Percentiles rank a stretch among this genome's conserved stretches.
Conservation (phyloP, 2,329 filamentous ascomycete species). For the Colletotrichum shisoi region DNA sequence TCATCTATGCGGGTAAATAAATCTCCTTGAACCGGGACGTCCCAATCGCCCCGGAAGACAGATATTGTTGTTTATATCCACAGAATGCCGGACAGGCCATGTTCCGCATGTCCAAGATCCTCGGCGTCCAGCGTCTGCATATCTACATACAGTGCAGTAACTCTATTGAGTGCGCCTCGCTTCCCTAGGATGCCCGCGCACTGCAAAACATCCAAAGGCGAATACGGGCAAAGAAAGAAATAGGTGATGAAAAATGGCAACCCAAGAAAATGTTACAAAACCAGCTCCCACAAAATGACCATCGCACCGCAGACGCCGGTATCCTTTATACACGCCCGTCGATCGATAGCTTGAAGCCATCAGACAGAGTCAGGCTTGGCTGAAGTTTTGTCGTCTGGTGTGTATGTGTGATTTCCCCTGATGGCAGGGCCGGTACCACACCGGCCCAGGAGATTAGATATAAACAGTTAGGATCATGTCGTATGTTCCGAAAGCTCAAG, state of each 20-base stretch:
- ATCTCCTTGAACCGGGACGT: background rate
- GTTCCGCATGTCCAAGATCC: slow-evolving; percentile 15
- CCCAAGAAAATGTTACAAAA: slow-evolving; percentile 25
- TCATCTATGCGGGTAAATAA: slow-evolving; percentile 1
- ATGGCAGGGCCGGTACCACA: slow-evolving; percentile 10
- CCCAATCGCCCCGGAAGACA: background rate
- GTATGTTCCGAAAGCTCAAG: slow-evolving; percentile 33
- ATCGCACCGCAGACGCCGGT: slow-evolving; percentile 39
- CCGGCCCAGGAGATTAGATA: slow-evolving; percentile 38
- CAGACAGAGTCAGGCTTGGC: slow-evolving; percentile 1
- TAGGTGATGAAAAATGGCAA: background rate
- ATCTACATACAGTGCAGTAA: slow-evolving; percentile 27
- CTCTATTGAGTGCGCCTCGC: background rate
- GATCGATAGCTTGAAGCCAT: background rate
- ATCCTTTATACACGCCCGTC: slow-evolving; percentile 35
- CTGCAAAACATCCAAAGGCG: slow-evolving; percentile 28
- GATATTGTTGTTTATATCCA: slow-evolving; percentile 17
- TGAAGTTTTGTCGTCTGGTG: slow-evolving; percentile 8
- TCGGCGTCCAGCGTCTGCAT: slow-evolving; percentile 4
- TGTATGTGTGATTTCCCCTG: slow-evolving; percentile 28
- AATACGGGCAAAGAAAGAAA: background rate
- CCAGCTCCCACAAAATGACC: slow-evolving; percentile 33
- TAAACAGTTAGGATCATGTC: slow-evolving; percentile 40
- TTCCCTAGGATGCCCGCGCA: slow-evolving; percentile 26
- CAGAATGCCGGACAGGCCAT: slow-evolving; percentile 2